Conservation (phyloP, 1,139 yeast genomes). For the Meyerozyma carpophila region DNA sequence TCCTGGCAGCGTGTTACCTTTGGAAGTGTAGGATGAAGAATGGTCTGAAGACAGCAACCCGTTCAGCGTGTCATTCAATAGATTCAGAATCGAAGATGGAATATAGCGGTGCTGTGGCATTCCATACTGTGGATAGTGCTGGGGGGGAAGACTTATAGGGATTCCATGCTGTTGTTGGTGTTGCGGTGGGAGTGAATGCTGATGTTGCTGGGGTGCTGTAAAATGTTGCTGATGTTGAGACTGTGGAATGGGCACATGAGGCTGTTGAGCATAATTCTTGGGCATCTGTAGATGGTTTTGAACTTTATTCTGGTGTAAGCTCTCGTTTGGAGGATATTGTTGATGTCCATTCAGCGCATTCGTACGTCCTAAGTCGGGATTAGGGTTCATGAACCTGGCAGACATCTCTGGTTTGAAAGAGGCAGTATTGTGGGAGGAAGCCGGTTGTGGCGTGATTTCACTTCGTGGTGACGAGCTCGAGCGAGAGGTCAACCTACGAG, state of each 20-base stretch:
- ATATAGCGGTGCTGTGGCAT: background rate
- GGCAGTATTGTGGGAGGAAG: background rate
- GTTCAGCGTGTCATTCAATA: conserved; percentile 11
- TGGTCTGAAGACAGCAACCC: background rate
- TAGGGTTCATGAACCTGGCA: conserved; percentile 1
- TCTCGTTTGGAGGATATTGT: background rate
- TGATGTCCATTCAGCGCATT: background rate
- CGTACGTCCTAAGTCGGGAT: background rate
- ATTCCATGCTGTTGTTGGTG: background rate
- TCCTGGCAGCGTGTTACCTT: background rate
- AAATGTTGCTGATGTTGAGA: background rate
- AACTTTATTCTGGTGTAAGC: background rate
- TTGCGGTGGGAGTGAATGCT: background rate
- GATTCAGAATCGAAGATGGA: conserved; percentile 14
- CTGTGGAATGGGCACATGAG: background rate
- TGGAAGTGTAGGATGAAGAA: background rate
- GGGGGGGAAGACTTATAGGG: background rate
- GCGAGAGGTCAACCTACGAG: conserved; percentile 10
- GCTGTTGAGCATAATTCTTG: background rate
- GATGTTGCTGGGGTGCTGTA: background rate
- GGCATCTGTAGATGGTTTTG: background rate
- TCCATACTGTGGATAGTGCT: background rate
- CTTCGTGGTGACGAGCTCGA: background rate
- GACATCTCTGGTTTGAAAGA: conserved; percentile 2
- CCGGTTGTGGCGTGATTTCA: background rate